Evolutionary conservation across 495 filamentous ascomycete genomes (phyloP), one percentile per base, ranked within the genome.

Genomic region (Hypoxylon lienhwacheense): DNA sequence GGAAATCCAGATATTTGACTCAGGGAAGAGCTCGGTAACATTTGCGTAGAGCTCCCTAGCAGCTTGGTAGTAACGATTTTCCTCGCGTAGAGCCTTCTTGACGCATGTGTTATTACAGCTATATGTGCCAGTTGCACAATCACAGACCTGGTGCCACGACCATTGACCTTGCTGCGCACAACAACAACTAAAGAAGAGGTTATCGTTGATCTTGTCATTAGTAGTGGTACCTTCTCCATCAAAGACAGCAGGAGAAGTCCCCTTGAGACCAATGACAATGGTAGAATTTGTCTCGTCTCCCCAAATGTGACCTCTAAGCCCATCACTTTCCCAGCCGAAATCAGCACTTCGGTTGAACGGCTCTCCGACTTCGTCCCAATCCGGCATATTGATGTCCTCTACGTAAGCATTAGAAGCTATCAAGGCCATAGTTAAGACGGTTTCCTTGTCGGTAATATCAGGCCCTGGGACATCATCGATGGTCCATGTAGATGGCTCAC

Each of bases 201-300:
- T 98, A 67, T 98, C 93, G 66, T 98, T 98, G 39, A 88, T 74
- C 70, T 98, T 98, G 72, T 98, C 93, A 64, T 96, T 97, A 3
- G 91, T 96, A 0, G 91, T 96, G 0, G 93, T 97, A 8, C 89
- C 91, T 6, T 90, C 88, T 2, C 93, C 93, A 67, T 97, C 93
- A 66, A 96, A 97, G 7, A 97, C 83, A 7, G 95, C 93, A 1
- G 83, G 79, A 33, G 90, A 87, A 4, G 90, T 96, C 14, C 92
- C 91, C 70, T 98, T 98, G 22, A 98, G 72, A 1, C 89, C 91
- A 39, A 98, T 90, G 25, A 97, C 83, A 45, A 98, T 78, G 1
- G 92, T 97, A 21, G 77, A 79, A 68, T 97, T 97, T 21, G 69
- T 83, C 63, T 91, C 77, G 61, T 97, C 89, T 7, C 86, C 84